Percentiles rank a stretch among this genome's conserved stretches.
Evolutionary conservation across 1,139 yeast genomes (phyloP).

Genomic region (Sugiyamaella xylanicola): DNA sequence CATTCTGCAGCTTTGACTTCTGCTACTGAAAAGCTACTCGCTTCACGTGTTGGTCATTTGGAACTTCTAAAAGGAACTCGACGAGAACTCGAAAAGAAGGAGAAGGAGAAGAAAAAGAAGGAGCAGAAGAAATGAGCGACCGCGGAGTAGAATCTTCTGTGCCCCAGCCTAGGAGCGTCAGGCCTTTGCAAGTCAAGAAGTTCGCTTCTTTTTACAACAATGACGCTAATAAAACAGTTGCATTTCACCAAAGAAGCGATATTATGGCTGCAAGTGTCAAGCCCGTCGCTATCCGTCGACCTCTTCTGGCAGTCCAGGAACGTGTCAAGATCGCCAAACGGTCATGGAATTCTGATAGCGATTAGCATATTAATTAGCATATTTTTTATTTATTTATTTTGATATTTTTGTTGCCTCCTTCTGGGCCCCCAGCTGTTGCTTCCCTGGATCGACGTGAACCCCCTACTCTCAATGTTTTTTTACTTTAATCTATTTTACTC

Average conservation of each 20-base stretch:
- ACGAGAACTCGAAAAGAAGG: conserved; percentile 68
- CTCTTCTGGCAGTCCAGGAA: conserved; percentile 12
- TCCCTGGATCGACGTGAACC: too few relatives aligned
- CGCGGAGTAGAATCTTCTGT: not conserved
- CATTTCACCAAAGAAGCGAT: not conserved
- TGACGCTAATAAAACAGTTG: not conserved
- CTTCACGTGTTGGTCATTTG: conserved; percentile 93
- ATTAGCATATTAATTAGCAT: too few relatives aligned
- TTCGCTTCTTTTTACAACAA: not conserved
- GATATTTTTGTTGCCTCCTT: too few relatives aligned
- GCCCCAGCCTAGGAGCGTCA: not conserved
- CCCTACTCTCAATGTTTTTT: too few relatives aligned
- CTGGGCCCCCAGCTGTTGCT: too few relatives aligned
- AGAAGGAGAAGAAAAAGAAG: conserved; percentile 45
- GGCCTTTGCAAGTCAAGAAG: not conserved
- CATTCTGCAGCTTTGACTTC: conserved; percentile 68
- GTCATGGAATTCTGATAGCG: conserved; percentile 1
- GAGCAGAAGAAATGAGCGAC: conserved; percentile 13
- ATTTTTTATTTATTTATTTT: conserved; percentile 4
- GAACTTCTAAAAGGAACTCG: conserved; percentile 92
- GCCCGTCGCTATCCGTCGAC: conserved; percentile 7
- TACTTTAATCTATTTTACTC: too few relatives aligned
- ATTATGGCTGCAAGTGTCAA: conserved; percentile 3
- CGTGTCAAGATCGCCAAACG: conserved; percentile 8
- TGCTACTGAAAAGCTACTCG: conserved; percentile 80